phyloP scores from a whole-genome alignment of 176 grass and related monocot genomes.

The Thinopyrum elongatum region DNA sequence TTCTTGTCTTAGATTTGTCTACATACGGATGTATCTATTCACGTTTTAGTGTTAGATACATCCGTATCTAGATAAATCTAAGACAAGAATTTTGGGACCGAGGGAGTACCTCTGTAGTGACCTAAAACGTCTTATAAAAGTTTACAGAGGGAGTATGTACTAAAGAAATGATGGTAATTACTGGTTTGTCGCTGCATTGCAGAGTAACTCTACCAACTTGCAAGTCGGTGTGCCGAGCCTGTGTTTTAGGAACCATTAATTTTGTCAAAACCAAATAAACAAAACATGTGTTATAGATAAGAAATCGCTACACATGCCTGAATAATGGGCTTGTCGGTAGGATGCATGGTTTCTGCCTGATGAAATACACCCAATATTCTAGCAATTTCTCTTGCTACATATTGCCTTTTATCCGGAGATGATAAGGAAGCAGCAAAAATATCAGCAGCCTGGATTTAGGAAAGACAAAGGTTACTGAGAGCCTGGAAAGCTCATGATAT shows the following conservation, averaged over 20 bases:
- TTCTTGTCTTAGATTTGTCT: no score
- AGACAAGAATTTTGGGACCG: no score
- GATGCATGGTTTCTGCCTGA: slow-evolving; percentile 36
- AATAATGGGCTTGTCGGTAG: slow-evolving; percentile 61
- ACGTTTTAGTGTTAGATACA: no score
- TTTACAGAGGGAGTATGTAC: background rate
- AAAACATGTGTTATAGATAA: background rate
- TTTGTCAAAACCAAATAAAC: slow-evolving; percentile 7
- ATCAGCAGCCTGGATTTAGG: slow-evolving; percentile 70
- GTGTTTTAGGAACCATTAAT: slow-evolving; percentile 35
- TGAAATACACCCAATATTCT: slow-evolving; percentile 45
- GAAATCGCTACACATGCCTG: slow-evolving; percentile 45
- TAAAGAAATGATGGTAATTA: slow-evolving; percentile 27
- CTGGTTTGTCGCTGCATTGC: slow-evolving; percentile 47
- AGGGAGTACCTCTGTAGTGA: no score
- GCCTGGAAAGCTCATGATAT: background rate
- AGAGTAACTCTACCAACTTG: slow-evolving; percentile 87
- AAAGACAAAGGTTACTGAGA: slow-evolving; percentile 11
- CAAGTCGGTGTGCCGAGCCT: slow-evolving; percentile 48
- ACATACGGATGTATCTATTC: no score
- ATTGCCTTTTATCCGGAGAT: slow-evolving; percentile 56
- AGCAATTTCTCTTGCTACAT: slow-evolving; percentile 71
- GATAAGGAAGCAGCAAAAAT: slow-evolving; percentile 69
- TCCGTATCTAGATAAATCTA: no score
- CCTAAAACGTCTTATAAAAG: no score